A percentile compares a stretch with the other conserved stretches of the same genome.
These are phyloP conservation scores for Edaphochlamys debaryana DNA, from an alignment of 139 green algal species.

Conservation along the genomic window DNA sequence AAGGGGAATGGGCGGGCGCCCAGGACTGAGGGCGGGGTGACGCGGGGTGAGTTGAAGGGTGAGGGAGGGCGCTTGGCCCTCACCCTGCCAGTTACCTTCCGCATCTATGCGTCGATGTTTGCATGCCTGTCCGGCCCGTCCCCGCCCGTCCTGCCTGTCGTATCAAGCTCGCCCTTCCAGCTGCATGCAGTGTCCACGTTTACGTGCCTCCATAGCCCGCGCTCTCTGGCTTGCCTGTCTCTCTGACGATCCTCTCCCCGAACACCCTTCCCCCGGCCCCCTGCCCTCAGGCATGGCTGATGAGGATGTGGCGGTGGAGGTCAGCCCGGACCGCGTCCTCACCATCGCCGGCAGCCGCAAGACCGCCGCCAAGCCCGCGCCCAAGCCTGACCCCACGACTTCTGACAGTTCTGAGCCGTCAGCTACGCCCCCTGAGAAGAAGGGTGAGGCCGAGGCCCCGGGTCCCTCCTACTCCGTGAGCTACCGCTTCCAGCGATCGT, in stretches of 20 bases:
- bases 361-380: neutral
- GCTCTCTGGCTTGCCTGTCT: no score
- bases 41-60: no score
- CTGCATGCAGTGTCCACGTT: no score
- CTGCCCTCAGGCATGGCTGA: constrained; percentile 19
- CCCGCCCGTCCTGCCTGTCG: neutral
- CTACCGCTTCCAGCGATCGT: neutral
- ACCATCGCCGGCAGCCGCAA: constrained; percentile 29
- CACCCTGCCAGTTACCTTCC: no score
- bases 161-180: neutral
- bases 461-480: neutral
- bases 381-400: neutral
- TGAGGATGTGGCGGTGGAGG: neutral
- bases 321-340: constrained; percentile 23
- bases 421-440: no score
- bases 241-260: neutral
- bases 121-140: no score
- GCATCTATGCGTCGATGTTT: no score
- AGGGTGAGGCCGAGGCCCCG: neutral
- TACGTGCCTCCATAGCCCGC: no score
- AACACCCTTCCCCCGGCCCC: neutral
- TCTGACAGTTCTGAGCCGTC: no score
- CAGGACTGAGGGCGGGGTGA: no score
- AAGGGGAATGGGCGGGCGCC: neutral
- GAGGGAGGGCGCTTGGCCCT: no score